phyloP scores from a whole-genome alignment of 495 filamentous ascomycete genomes.

The Cenococcum geophilum region DNA sequence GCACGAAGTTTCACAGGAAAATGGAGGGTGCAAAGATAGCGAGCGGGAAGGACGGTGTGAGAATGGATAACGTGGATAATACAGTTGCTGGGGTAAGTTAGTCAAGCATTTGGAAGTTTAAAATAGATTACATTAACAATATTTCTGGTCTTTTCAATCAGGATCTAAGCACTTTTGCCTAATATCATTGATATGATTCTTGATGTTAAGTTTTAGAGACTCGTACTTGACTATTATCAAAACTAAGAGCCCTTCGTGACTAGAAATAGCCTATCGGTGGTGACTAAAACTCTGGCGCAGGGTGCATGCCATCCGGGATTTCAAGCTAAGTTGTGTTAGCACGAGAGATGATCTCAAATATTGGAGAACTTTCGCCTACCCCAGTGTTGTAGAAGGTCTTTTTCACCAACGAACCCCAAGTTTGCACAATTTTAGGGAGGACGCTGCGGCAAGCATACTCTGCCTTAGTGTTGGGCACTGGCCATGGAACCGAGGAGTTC shows the following conservation, averaged over 20 bases:
- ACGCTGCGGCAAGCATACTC: constrained; percentile 28
- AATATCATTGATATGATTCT: too few relatives aligned
- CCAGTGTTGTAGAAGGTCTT: constrained; percentile 29
- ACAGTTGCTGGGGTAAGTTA: too few relatives aligned
- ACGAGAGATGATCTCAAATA: too few relatives aligned
- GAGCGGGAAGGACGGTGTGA: not conserved
- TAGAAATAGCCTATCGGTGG: too few relatives aligned
- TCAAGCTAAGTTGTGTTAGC: constrained; percentile 12
- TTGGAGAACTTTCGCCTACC: not conserved
- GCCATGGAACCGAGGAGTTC: constrained; percentile 29
- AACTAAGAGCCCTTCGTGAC: too few relatives aligned
- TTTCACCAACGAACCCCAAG: constrained; percentile 22
- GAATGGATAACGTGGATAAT: not conserved
- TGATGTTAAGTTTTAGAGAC: too few relatives aligned
- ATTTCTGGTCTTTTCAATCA: too few relatives aligned
- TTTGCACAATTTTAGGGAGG: constrained; percentile 19
- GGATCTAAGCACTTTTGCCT: too few relatives aligned
- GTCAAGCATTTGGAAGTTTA: too few relatives aligned
- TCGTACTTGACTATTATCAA: too few relatives aligned
- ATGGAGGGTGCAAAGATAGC: constrained; percentile 12
- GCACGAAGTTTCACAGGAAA: constrained; percentile 12
- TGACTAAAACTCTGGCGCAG: constrained; percentile 17
- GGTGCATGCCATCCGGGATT: constrained; percentile 35
- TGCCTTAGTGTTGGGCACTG: constrained; percentile 31
- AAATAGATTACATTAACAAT: too few relatives aligned